Percentiles rank a stretch among this genome's conserved stretches.
These are phyloP conservation scores for Ustilago crameri DNA, from an alignment of 1,284 basidiomycete species.

Conservation along the genomic window DNA sequence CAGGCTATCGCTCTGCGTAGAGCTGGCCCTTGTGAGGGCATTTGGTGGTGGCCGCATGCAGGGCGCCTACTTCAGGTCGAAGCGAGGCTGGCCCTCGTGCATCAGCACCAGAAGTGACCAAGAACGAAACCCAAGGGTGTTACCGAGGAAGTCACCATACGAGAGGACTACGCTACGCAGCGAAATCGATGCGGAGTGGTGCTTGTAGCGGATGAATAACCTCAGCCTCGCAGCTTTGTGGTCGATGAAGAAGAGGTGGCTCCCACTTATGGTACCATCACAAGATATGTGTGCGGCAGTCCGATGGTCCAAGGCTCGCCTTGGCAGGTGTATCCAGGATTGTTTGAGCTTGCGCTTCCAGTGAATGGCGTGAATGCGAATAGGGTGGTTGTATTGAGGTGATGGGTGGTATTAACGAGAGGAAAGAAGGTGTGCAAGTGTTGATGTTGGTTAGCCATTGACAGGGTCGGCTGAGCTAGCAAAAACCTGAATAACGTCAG, in stretches of 20 bases:
- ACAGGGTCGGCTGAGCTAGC: slow-evolving; percentile 16
- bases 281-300: too few species aligned
- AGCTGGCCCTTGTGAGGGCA: slow-evolving; percentile 14
- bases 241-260: too few species aligned
- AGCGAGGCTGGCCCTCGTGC: slow-evolving; percentile 22
- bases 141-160: slow-evolving; percentile 11
- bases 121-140: not conserved
- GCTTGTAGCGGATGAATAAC: not conserved
- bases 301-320: too few species aligned
- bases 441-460: not conserved
- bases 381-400: not conserved
- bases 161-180: slow-evolving; percentile 1
- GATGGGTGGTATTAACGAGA: not conserved
- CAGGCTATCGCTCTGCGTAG: slow-evolving; percentile 14
- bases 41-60: slow-evolving; percentile 39
- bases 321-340: too few species aligned
- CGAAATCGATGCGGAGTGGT: not conserved
- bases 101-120: slow-evolving; percentile 13
- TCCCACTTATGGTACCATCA: too few species aligned
- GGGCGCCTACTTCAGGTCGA: slow-evolving; percentile 15
- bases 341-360: too few species aligned
- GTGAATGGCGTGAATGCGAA: too few species aligned
- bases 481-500: slow-evolving; percentile 37
- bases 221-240: not conserved
- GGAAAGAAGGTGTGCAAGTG: not conserved